Evolutionary conservation across 768 basidiomycete genomes (phyloP), one percentile per base, ranked within the genome.

Genomic region (Rhodotorula paludigena): DNA sequence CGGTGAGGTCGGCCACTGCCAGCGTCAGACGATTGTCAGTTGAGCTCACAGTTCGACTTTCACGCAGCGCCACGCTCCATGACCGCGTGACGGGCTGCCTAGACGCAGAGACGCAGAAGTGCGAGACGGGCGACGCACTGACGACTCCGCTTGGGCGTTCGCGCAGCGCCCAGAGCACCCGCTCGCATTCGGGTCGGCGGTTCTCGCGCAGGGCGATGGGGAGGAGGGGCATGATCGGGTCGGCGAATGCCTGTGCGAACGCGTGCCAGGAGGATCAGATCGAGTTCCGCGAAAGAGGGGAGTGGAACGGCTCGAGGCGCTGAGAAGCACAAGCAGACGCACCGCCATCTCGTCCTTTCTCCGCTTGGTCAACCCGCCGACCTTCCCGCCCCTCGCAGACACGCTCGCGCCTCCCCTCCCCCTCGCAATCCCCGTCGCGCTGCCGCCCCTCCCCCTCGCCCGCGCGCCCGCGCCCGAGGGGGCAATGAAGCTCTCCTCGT

Each of bases 181-280:
- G 53, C 30, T 72, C 71, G 38, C 52, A 54, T 23, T 64, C 63
- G 35, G 11, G n/a, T 1, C 71, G 53, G 9, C 59, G 66, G 32
- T 69, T 58, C 44, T 73, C 71, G 21, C 71, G 63, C 15, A 73
- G 36, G 20, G 36, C 49, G 64, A 69, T 68, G 16, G 71, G 71
- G 25, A 73, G 60, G 16, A 66, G 57, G 0, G 61, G 59, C 35
- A 73, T 48, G 41, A 73, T 49, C 5, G 63, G 60, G 48, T 73
- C 71, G 15, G 67, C 57, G 51, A 73, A 69, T 6, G 71, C 66
- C 70, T 71, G 55, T 11, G 3, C 6, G 36, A 15, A 32, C 18
- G 6, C 12, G 21, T 10, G 30, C 28, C 23, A 7, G 48, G 14
- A 32, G 12, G 41, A 35, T 23, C 15, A 39, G 49, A 16, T 20